Base-by-base conservation (phyloP, 1,284 basidiomycete species). In the Phylloporus gajari region DNA sequence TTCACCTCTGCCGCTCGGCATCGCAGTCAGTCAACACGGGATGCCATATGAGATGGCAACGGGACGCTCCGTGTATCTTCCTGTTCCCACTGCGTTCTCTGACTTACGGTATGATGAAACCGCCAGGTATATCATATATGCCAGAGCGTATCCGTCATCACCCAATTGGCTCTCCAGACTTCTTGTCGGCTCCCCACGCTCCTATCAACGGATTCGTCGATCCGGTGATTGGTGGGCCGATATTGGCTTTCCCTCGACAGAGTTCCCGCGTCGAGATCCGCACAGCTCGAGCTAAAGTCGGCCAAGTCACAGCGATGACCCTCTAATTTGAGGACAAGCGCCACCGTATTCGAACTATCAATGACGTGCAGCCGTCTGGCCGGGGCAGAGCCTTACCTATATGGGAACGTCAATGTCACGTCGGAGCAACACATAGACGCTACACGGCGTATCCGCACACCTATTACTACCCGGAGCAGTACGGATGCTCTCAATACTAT, bases 11-110 rank as follows among this genome's bases (percentile, higher is more conserved):
- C 93, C 94, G 25, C 93, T 90, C 19, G 94, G 94, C 60, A 87
- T 95, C 68, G 93, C 88, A 19, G 83, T 95, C 78, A 90, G 90
- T 73, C 89, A 90, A 65, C 90, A 91, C 68, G 94, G 94, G 51
- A 88, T 93, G 83, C 87, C 93, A 35, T 95, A 92, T 80, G 93
- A 95, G 80, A 80, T 95, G 69, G 89, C 92, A 17, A 94, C 93
- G 11, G 94, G 94, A 40, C 92, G 92, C 56, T 89, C 92, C 12
- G 91, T 95, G 46, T 92, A 91, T 76, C 85, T 94, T 25, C 84
- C 88, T 51, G 85, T 88, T 13, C 87, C 90, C 32, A 87, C 91
- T 91, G 66, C 91, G 88, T 27, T 90, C 91, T 30, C 80, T 91
- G 72, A 85, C 91, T 76, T 89, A 88, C 71, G 84, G 86, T 30